Evolutionary conservation across 331 rosid genomes (phyloP).

Genomic region (Phaseolus coccineus): DNA sequence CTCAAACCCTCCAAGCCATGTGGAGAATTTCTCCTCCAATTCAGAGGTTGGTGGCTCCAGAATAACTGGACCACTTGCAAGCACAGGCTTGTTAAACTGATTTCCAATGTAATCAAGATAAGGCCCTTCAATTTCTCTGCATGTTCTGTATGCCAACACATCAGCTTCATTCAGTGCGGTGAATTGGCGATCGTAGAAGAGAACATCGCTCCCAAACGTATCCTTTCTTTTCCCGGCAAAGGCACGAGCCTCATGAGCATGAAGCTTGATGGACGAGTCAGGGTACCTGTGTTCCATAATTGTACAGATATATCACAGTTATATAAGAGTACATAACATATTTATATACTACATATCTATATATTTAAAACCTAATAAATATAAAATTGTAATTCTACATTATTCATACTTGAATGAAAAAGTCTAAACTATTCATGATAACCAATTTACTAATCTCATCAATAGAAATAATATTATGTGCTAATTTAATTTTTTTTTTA

Average conservation of each 20-base stretch:
- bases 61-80: conserved; percentile 53
- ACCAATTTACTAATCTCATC: too few relatives aligned
- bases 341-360: too few relatives aligned
- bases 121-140: conserved; percentile 66
- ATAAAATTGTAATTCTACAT: too few relatives aligned
- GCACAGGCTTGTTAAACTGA: conserved; percentile 46
- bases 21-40: conserved; percentile 54
- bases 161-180: conserved; percentile 43
- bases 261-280: conserved; percentile 48
- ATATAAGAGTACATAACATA: too few relatives aligned
- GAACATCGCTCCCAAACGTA: conserved; percentile 45
- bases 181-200: conserved; percentile 46
- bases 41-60: conserved; percentile 35
- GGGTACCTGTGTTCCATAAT: conserved; percentile 35
- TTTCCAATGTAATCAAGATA: conserved; percentile 43
- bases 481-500: too few relatives aligned
- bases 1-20: conserved; percentile 49
- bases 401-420: too few relatives aligned
- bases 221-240: background rate
- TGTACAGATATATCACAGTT: too few relatives aligned
- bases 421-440: too few relatives aligned
- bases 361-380: too few relatives aligned
- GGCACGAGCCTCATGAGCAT: conserved; percentile 46
- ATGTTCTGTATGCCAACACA: conserved; percentile 49
- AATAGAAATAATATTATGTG: too few relatives aligned